A percentile compares a stretch with the other conserved stretches of the same genome.
phyloP scores from a whole-genome alignment of 139 green algal species.

The Auxenochlorella pyrenoidosa region DNA sequence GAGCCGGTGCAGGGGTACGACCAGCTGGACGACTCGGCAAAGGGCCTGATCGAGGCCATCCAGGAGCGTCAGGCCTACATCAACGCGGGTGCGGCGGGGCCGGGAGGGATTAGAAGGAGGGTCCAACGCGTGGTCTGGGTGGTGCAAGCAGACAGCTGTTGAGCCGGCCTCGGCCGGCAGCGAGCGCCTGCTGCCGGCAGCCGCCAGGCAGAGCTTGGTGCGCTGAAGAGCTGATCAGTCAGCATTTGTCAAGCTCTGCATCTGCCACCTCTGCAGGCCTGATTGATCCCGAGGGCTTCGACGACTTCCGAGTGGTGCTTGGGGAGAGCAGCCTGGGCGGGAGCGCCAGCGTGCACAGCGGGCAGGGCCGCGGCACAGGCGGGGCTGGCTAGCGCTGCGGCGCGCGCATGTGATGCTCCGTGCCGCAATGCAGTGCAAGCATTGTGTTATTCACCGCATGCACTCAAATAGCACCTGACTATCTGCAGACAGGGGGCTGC shows the following conservation, averaged over 20 bases:
- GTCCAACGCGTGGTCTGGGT: too few relatives aligned
- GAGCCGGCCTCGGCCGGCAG: too few relatives aligned
- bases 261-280: conserved; percentile 41
- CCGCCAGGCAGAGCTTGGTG: too few relatives aligned
- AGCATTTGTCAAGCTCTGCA: background rate
- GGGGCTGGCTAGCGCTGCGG: too few relatives aligned
- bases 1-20: conserved; percentile 49
- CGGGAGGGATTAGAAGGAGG: conserved; percentile 17
- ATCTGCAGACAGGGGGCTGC: too few relatives aligned
- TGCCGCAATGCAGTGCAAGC: too few relatives aligned
- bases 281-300: conserved; percentile 75
- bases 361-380: background rate
- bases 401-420: too few relatives aligned
- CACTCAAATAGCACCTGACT: too few relatives aligned
- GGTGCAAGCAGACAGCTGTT: too few relatives aligned
- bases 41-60: conserved; percentile 64
- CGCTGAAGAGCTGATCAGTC: too few relatives aligned
- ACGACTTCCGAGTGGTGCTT: conserved; percentile 83
- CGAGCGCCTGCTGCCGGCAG: too few relatives aligned
- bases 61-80: conserved; percentile 63
- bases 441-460: too few relatives aligned
- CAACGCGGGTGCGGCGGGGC: background rate
- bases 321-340: conserved; percentile 53
- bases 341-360: background rate
- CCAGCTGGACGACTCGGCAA: conserved; percentile 33